Conservation (phyloP, 2,329 filamentous ascomycete genomes). For the Phaeophleospora eucalypticola region DNA sequence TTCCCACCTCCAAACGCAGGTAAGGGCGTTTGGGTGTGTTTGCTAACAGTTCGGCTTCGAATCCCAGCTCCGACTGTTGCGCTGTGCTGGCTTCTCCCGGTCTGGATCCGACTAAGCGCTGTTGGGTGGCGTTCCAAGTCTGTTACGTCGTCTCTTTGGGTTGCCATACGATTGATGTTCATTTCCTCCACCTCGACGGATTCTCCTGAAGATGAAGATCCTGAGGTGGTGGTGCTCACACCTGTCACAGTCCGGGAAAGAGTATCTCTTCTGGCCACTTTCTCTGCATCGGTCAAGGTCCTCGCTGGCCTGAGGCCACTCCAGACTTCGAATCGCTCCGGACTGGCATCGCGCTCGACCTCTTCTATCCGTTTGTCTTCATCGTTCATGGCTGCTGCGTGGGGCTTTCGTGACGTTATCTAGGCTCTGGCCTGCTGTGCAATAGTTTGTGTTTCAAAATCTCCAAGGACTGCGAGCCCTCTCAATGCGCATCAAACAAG, state of each 20-base stretch:
- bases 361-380: constrained; percentile 53
- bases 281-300: constrained; percentile 8
- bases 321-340: constrained; percentile 30
- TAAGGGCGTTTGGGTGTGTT: constrained; percentile 46
- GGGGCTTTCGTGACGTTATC: not conserved
- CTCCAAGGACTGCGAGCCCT: too few species aligned
- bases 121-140: constrained; percentile 66
- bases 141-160: constrained; percentile 51
- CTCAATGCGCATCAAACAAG: too few species aligned
- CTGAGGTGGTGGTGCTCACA: constrained; percentile 48
- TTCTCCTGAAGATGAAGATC: constrained; percentile 33
- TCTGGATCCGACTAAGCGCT: constrained; percentile 67
- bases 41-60: constrained; percentile 37
- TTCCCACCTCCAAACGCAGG: constrained; percentile 72
- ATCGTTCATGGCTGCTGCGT: constrained; percentile 48
- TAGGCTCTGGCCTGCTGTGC: too few species aligned
- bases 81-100: constrained; percentile 65
- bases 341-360: constrained; percentile 55
- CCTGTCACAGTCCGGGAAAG: constrained; percentile 58
- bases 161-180: constrained; percentile 58
- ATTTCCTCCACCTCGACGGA: constrained; percentile 39
- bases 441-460: not conserved
- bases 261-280: constrained; percentile 34
- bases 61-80: constrained; percentile 59
- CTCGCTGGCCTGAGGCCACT: constrained; percentile 33